Evolutionary conservation across 768 basidiomycete genomes (phyloP).

Genomic region (Lyophyllum decastes): DNA sequence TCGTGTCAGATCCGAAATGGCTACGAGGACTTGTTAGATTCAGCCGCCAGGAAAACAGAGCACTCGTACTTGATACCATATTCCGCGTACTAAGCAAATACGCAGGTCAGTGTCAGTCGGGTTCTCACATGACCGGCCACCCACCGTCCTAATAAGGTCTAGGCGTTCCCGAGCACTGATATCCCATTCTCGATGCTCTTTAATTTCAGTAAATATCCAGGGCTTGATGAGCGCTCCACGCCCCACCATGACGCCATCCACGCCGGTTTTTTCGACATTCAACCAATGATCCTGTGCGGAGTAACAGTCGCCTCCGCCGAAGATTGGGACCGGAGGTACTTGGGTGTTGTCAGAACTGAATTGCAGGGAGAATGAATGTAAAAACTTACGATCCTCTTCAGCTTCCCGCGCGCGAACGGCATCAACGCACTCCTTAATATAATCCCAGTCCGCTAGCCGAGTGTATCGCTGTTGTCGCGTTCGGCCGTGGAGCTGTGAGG

Average conservation of each 20-base stretch:
- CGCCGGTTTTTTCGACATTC: constrained; percentile 74
- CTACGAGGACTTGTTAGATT: constrained; percentile 30
- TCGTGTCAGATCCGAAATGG: constrained; percentile 85
- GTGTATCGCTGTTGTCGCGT: constrained; percentile 95
- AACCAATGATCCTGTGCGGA: constrained; percentile 83
- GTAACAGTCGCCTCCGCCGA: constrained; percentile 95
- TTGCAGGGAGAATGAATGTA: background rate
- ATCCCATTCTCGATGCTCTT: constrained; percentile 92
- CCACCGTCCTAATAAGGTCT: constrained; percentile 74
- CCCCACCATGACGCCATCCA: constrained; percentile 95
- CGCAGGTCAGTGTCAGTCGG: background rate
- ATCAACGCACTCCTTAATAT: constrained; percentile 85
- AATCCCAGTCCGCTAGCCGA: constrained; percentile 91
- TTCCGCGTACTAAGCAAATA: constrained; percentile 67
- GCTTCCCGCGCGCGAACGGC: constrained; percentile 71
- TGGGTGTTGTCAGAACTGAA: background rate
- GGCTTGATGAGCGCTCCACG: constrained; percentile 96
- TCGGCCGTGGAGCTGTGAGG: constrained; percentile 85
- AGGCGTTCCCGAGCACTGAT: constrained; percentile 84
- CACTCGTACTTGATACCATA: constrained; percentile 72
- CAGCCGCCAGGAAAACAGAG: background rate
- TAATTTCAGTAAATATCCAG: constrained; percentile 95
- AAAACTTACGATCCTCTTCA: constrained; percentile 68
- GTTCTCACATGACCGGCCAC: constrained; percentile 13
- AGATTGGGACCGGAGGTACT: constrained; percentile 90